Evolutionary conservation across 2,329 filamentous ascomycete genomes (phyloP), one percentile per base, ranked within the genome.

Genomic region (Aureobasidium sp.): DNA sequence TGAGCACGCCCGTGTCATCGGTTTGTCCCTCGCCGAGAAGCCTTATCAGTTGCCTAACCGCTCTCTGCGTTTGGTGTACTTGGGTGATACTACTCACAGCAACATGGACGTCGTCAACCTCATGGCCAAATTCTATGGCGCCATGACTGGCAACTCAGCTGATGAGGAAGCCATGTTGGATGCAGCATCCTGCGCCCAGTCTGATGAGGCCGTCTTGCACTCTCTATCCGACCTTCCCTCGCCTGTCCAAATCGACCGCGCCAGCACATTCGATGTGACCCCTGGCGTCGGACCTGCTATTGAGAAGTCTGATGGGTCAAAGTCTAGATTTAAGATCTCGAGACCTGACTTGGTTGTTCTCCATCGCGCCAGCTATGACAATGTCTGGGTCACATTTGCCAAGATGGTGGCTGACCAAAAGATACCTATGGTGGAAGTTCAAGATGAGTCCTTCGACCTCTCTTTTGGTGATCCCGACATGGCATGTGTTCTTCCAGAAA

Each of bases 341-440:
- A 39, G 16, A 34, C 44, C 48, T 8, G 61, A 62, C 32, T 42
- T 62, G 16, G 32, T 62, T 30, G 25, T 62, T 29, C 44, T 42
- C n/a, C 61, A 59, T 34, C 39, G 16, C 14, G 30, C 14, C n/a
- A 7, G 13, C 29, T 29, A 13, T 13, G 10, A 34, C 29, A 4
- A 21, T 4, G 29, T 9, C 30, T 44, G 10, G 27, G n/a, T 25
- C 16, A 13, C 4, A 1, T 30, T 41, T 21, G 54, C 44, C 44
- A 32, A 37, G 25, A 27, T 21, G 10, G 6, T 61, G 13, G 34
- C 59, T 11, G 1, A 11, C 5, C 50, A 16, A 8, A 37, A 27
- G 4, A 47, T 62, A 7, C 47, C 61, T 1, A 53, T 59, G n/a
- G 30, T 62, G 27, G 61, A 62, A 21, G 4, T 62, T 8, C 39